Percentiles rank a stretch among this genome's conserved stretches.
phyloP scores from a whole-genome alignment of 495 filamentous ascomycete genomes.

The Cryomyces antarcticus region DNA sequence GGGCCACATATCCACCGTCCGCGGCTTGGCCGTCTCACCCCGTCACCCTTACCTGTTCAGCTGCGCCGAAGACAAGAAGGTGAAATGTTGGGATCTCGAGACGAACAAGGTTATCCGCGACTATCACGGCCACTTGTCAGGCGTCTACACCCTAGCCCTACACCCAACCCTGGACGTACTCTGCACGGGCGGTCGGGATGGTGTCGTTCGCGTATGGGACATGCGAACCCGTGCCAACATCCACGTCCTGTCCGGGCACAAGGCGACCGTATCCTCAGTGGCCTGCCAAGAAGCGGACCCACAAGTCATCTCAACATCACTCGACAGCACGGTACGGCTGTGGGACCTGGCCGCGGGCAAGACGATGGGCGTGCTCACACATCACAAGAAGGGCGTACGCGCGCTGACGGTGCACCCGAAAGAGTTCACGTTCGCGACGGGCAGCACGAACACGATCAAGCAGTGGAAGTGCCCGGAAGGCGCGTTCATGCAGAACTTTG shows the following conservation, averaged over 20 bases:
- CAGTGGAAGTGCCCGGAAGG: constrained; percentile 99
- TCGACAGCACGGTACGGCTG: constrained; percentile 80
- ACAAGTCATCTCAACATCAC: constrained; percentile 76
- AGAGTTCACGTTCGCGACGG: constrained; percentile 92
- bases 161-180: constrained; percentile 91
- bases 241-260: constrained; percentile 76
- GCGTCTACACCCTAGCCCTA: constrained; percentile 77
- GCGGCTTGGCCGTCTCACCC: constrained; percentile 80
- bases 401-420: constrained; percentile 68
- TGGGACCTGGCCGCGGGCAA: constrained; percentile 97
- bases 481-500: constrained; percentile 98
- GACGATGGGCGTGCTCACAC: constrained; percentile 85
- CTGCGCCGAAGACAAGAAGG: constrained; percentile 98
- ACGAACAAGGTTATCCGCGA: constrained; percentile 97
- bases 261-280: constrained; percentile 67
- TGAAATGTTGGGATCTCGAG: constrained; percentile 98
- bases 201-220: constrained; percentile 90
- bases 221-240: constrained; percentile 93
- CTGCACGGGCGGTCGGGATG: constrained; percentile 87
- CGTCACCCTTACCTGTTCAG: constrained; percentile 95
- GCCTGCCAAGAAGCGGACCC: constrained; percentile 93
- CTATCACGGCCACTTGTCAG: constrained; percentile 93
- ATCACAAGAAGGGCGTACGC: constrained; percentile 95
- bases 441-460: constrained; percentile 85
- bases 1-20: constrained; percentile 91